Base-by-base conservation (phyloP, 139 green algal genomes). In the Chlamydomonas schloesseri region DNA sequence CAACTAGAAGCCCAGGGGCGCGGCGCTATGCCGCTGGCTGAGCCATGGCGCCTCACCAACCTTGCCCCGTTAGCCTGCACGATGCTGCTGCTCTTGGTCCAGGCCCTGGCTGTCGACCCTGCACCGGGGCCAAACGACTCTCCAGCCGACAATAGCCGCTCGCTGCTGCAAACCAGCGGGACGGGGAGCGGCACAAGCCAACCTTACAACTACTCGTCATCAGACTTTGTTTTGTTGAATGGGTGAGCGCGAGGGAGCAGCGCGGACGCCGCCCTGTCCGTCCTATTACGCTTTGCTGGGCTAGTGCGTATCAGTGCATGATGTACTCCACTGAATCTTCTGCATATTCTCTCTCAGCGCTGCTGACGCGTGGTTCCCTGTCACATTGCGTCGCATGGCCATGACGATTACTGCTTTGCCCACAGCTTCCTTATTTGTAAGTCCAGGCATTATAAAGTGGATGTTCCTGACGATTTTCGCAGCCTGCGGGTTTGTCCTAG, bases 371-470 rank as follows among this genome's bases (percentile, higher is more conserved):
- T 4, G 62, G 3, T 23, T 2, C 29, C 18, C 23, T 8, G 2
- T 11, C 26, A 31, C 11, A 65, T 34, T 33, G 11, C 24, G 2
- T 34, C 62, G 62, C 62, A 65, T 28, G 21, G 58, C 21, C 21
- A 65, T 65, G 21, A 1, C 1, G 14, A 31, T 4, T 2, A 14
- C 62, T 46, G 3, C 20, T 24, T 26, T 47, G 71, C 6, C 20
- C 47, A 20, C 76, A 83, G 76, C 26, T 85, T 85, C 79, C 79
- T 85, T 47, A 85, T 83, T 62, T 83, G 76, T 83, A 83, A 83
- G 79, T 85, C 3, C 68, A 24, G 33, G 10, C 55, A 11, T 17
- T 28, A 29, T 50, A 24, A 29, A 18, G 31, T 46, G 8, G 14
- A 5, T 5, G 34, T 74, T 14, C 15, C n/a, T n/a, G 23, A 29